Evolutionary conservation across 441 rosid species (phyloP), one percentile per base, ranked within the genome.

Genomic region (Gossypium gossypioides): DNA sequence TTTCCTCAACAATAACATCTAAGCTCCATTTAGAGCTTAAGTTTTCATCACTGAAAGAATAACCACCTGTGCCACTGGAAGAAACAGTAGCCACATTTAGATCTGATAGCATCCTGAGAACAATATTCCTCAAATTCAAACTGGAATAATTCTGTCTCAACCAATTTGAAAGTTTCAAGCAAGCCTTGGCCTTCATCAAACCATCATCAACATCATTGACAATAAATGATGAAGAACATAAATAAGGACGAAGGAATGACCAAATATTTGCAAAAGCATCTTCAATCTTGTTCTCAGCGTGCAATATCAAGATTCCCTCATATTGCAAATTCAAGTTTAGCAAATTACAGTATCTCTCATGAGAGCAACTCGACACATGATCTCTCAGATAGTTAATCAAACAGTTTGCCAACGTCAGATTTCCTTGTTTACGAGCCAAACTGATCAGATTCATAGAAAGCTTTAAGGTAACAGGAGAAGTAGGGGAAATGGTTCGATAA

Each of bases 101-200:
- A 76, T 91, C 95, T 50, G 78, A 79, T 68, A 46, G 82, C 80
- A 95, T 85, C 81, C 83, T 82, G 73, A 65, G 81, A 80, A 86
- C 77, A 59, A 81, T 79, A 74, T 83, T 83, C 75, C 86, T 89
- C 77, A 85, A 79, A 81, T 69, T 77, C 68, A 79, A 22, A 80
- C 78, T 87, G 40, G 79, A 74, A 84, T 80, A 81, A 79, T 86
- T 90, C 75, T 52, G 79, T 80, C 85, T 85, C 79, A 92, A 79
- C 99, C 99, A 95, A 63, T 82, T 76, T 76, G 95, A 85, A 74
- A 95, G 92, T 83, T 92, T 92, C 81, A 95, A 79, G 85, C 98
- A 95, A 70, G 97, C 99, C 83, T 90, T 92, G 6, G 98, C 98
- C 86, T 88, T 95, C 80, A 92, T 77, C 79, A 85, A 74, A 74